Percentiles rank a stretch among this genome's conserved stretches.
Conservation (phyloP, 129 eudicot species). For the Centrapalus pauciflorus region DNA sequence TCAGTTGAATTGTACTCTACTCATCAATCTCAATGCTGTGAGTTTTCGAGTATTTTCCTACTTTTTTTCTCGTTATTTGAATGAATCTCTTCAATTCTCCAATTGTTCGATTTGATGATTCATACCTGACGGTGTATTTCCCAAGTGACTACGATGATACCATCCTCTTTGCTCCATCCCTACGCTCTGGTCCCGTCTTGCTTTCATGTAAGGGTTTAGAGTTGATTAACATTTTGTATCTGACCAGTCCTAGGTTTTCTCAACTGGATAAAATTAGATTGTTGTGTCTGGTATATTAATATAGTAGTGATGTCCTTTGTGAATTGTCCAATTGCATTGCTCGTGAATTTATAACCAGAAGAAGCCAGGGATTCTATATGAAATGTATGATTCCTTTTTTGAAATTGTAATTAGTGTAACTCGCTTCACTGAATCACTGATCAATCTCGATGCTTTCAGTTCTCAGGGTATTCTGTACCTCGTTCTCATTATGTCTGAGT, state of each 20-base stretch:
- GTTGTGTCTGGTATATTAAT: background rate
- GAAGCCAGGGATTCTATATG: background rate
- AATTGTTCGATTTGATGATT: background rate
- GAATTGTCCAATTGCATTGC: background rate
- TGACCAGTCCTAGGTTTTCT: background rate
- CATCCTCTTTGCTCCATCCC: too few species aligned
- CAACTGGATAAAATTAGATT: background rate
- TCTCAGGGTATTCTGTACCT: too few species aligned
- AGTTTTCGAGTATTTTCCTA: constrained; percentile 6
- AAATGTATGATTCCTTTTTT: too few species aligned
- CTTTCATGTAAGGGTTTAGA: too few species aligned
- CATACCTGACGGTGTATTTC: background rate
- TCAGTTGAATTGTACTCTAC: background rate
- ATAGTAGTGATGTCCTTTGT: background rate
- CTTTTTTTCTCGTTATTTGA: background rate
- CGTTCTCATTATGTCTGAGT: background rate
- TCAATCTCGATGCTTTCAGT: too few species aligned
- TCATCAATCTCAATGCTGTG: constrained; percentile 26
- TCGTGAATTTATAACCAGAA: background rate
- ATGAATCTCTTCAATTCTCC: background rate
- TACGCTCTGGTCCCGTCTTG: too few species aligned
- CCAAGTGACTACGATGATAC: too few species aligned
- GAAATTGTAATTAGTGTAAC: too few species aligned
- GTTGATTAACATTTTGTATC: background rate
- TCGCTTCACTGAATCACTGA: too few species aligned